These are phyloP conservation scores for Spathaspora sp. DNA, from an alignment of 805 yeast genomes.

Conservation along the genomic window DNA sequence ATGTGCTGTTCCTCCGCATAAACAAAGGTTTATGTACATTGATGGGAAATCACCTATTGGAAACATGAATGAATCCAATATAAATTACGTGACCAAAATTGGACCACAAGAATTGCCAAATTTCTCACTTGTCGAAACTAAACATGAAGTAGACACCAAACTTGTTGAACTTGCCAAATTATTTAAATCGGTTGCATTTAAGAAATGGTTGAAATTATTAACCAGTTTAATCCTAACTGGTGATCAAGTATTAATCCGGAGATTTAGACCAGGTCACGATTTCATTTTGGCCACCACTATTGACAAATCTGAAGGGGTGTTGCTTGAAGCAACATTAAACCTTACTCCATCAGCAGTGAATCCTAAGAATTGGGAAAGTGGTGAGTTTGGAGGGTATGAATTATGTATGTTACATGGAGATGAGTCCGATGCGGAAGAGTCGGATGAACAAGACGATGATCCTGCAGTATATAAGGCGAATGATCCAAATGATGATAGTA, in stretches of 20 bases:
- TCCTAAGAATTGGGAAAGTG: slow-evolving; percentile 75
- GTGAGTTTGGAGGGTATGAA: slow-evolving; percentile 95
- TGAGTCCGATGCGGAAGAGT: slow-evolving; percentile 38
- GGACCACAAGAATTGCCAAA: slow-evolving; percentile 56
- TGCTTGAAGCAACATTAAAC: slow-evolving; percentile 76
- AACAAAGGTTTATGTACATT: slow-evolving; percentile 79
- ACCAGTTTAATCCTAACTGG: slow-evolving; percentile 61
- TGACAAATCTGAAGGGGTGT: slow-evolving; percentile 37
- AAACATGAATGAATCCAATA: slow-evolving; percentile 29
- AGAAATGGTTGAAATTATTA: slow-evolving; percentile 61
- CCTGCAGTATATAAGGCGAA: slow-evolving; percentile 74
- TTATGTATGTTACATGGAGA: slow-evolving; percentile 69
- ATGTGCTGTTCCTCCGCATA: slow-evolving; percentile 89
- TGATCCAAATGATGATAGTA: slow-evolving; percentile 65
- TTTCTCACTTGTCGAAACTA: slow-evolving; percentile 34
- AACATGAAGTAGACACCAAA: slow-evolving; percentile 26
- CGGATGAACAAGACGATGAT: slow-evolving; percentile 59
- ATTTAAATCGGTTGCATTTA: slow-evolving; percentile 58
- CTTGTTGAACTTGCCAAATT: slow-evolving; percentile 56
- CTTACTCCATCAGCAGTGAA: slow-evolving; percentile 62
- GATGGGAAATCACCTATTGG: slow-evolving; percentile 52
- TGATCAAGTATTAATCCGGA: slow-evolving; percentile 68
- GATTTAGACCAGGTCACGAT: slow-evolving; percentile 94
- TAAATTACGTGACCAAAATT: slow-evolving; percentile 24
- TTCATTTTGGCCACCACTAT: slow-evolving; percentile 82